Evolutionary conservation across 2,329 filamentous ascomycete genomes (phyloP).

Genomic region (Botrytis sinoallii): DNA sequence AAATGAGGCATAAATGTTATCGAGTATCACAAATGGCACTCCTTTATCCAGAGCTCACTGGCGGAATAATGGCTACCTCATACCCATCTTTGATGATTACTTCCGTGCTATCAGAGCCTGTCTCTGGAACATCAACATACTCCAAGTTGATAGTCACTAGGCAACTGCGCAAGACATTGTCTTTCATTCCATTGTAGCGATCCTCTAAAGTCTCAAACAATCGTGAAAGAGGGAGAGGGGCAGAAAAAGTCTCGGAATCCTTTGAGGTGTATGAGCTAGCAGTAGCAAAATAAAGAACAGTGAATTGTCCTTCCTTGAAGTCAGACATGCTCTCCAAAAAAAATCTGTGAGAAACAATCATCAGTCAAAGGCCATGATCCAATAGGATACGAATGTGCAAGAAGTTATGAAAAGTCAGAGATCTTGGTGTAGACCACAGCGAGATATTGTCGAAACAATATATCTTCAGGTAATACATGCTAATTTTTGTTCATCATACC

Average conservation of each 20-base stretch:
- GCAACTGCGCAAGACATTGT: conserved; percentile 67
- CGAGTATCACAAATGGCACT: neutral
- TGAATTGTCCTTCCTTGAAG: conserved; percentile 59
- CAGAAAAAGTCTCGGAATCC: conserved; percentile 61
- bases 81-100: conserved; percentile 66
- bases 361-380: neutral
- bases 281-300: conserved; percentile 77
- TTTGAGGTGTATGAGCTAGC: conserved; percentile 70
- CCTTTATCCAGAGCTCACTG: conserved; percentile 75
- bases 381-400: neutral
- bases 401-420: conserved; percentile 50
- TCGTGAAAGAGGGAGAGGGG: conserved; percentile 59
- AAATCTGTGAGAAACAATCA: neutral
- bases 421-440: conserved; percentile 64
- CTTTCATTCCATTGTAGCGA: conserved; percentile 65
- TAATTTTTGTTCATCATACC: conserved; percentile 40
- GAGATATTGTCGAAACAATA: conserved; percentile 49
- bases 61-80: conserved; percentile 84
- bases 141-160: conserved; percentile 77
- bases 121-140: conserved; percentile 66
- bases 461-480: conserved; percentile 45
- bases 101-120: conserved; percentile 41
- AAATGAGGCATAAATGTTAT: neutral
- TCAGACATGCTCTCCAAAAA: conserved; percentile 21
- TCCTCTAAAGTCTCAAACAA: conserved; percentile 68